Conservation (phyloP, 176 grass and related monocot species). For the Avena insularis region DNA sequence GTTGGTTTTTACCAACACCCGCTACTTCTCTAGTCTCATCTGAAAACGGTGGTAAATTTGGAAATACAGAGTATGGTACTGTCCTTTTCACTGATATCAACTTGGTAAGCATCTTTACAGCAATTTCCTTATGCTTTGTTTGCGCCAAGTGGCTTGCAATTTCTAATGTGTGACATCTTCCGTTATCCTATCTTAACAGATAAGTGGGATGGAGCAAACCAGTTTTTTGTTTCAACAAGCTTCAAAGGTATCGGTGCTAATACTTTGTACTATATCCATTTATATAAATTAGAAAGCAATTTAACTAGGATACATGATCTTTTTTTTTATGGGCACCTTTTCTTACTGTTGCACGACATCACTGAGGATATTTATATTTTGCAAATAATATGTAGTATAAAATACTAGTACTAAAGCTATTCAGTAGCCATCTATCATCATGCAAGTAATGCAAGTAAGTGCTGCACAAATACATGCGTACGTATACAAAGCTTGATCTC, state of each 20-base stretch:
- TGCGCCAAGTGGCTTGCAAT: background rate
- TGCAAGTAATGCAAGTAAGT: constrained; percentile 35
- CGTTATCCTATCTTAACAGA: constrained; percentile 56
- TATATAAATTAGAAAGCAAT: constrained; percentile 13
- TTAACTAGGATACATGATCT: constrained; percentile 16
- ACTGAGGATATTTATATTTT: constrained; percentile 34
- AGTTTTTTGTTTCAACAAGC: constrained; percentile 99
- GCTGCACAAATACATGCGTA: constrained; percentile 8
- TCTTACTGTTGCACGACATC: constrained; percentile 1
- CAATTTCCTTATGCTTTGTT: constrained; percentile 27
- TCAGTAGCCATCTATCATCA: constrained; percentile 33
- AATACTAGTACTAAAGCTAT: constrained; percentile 1
- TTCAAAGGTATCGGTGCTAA: constrained; percentile 66
- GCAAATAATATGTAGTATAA: constrained; percentile 11
- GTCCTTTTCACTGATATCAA: constrained; percentile 96
- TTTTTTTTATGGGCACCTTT: constrained; percentile 29
- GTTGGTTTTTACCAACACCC: constrained; percentile 80
- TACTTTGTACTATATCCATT: constrained; percentile 2
- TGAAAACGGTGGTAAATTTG: constrained; percentile 58
- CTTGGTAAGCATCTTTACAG: constrained; percentile 60
- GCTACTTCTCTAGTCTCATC: constrained; percentile 45
- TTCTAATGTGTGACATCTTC: constrained; percentile 32
- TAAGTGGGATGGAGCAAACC: constrained; percentile 99
- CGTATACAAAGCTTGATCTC: constrained; percentile 35
- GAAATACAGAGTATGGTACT: constrained; percentile 68